Evolutionary conservation across 345 rosid genomes (phyloP), one percentile per base, ranked within the genome.

Genomic region (Gossypium turneri): DNA sequence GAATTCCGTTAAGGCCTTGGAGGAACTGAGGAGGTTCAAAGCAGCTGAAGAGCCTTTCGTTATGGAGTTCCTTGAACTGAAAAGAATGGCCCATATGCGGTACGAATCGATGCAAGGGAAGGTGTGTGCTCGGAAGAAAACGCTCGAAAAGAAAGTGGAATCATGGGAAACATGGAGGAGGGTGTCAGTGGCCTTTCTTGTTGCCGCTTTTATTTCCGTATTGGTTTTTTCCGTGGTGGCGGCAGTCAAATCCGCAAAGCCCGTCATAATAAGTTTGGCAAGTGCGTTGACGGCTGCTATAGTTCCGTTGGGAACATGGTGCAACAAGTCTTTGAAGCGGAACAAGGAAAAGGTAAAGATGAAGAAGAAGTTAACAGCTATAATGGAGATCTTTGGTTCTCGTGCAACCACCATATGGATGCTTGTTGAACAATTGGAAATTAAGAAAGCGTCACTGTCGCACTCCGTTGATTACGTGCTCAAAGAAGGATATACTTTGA

Each of bases 211-310:
- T 48, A 86, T 94, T 22, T 85, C 98, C 29, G 93, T 90, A 3
- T 75, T 92, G 82, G 88, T 92, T 60, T 81, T 92, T 82, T 90
- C 98, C 0, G 97, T 94, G 22, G 95, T 90, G 74, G 98, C 98
- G 34, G 34, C 5, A 3, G 0, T 4, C 34, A 29, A 29, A 29
- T 29, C 1, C 34, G 4, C 34, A 29, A 29, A 29, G 34, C 34
- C 34, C 3, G 34, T 29, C 5, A 29, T 29, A 29, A 29, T 82
- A 6, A 94, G 95, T 38, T 59, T 92, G 62, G 96, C 93, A 0
- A 89, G 90, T 58, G 98, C 91, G 2, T 47, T 94, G 64, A 68
- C 91, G 4, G 90, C 85, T 70, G 94, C 98, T 0, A 81, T 88
- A 94, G 92, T 24, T 80, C 94, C 0, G 81, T 22, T 89, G 41